Evolutionary conservation across 306 rosid species (phyloP).

Genomic region (Acacia crassicarpa): DNA sequence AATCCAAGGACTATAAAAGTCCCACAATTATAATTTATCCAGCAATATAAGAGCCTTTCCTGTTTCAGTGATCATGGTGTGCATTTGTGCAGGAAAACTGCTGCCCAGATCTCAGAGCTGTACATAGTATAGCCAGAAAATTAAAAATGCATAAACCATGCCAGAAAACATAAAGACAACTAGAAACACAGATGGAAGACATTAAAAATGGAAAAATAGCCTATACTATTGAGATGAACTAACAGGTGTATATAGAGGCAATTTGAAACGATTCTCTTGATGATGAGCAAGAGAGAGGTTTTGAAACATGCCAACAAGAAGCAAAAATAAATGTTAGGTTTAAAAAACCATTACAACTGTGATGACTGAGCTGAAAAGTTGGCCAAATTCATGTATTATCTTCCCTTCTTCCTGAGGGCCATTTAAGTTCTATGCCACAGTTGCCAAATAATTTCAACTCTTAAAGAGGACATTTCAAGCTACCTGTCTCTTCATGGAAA

Average conservation of each 20-base stretch:
- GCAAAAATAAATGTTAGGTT: too few species aligned
- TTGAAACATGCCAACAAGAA: not conserved
- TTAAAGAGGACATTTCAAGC: too few species aligned
- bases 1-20: constrained; percentile 23
- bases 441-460: too few species aligned
- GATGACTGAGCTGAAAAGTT: not conserved
- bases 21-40: constrained; percentile 23
- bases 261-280: not conserved
- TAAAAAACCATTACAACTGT: not conserved
- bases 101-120: constrained; percentile 8
- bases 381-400: too few species aligned
- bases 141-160: not conserved
- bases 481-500: too few species aligned
- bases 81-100: not conserved
- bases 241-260: not conserved
- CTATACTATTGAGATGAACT: not conserved
- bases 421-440: too few species aligned
- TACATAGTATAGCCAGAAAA: constrained; percentile 6
- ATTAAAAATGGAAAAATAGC: not conserved
- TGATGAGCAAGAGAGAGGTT: not conserved
- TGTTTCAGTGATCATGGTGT: constrained; percentile 24
- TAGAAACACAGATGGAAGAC: not conserved
- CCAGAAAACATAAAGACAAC: not conserved
- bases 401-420: too few species aligned
- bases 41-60: constrained; percentile 34